Percentiles rank a stretch among this genome's conserved stretches.
Evolutionary conservation across 106 monocot genomes (phyloP).

Genomic region (Acorus calamus): DNA sequence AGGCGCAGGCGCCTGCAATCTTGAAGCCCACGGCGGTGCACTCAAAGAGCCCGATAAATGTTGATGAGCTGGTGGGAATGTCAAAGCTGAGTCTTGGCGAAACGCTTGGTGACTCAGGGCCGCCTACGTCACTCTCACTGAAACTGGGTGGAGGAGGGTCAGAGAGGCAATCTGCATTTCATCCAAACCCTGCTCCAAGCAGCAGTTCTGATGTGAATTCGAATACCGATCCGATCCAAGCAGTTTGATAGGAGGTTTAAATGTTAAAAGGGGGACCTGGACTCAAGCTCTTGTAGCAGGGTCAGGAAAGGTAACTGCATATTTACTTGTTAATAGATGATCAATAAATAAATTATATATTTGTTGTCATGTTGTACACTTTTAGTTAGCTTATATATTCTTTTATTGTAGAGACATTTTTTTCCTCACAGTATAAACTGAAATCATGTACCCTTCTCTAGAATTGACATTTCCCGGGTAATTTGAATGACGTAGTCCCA

Average conservation of each 20-base stretch:
- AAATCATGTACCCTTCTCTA: no score
- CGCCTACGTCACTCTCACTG: slow-evolving; percentile 21
- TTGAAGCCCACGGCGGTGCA: slow-evolving; percentile 69
- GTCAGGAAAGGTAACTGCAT: no score
- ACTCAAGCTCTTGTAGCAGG: no score
- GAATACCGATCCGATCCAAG: slow-evolving; percentile 23
- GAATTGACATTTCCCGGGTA: no score
- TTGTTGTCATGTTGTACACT: no score
- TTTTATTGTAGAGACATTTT: no score
- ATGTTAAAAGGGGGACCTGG: no score
- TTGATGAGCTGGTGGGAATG: slow-evolving; percentile 65
- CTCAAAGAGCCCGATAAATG: slow-evolving; percentile 48
- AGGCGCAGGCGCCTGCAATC: slow-evolving; percentile 44
- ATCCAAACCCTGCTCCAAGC: slow-evolving; percentile 41
- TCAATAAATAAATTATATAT: no score
- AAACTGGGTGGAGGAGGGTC: slow-evolving; percentile 28
- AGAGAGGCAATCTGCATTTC: slow-evolving; percentile 75
- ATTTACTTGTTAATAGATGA: no score
- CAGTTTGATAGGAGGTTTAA: slow-evolving; percentile 5
- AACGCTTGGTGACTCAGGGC: slow-evolving; percentile 7
- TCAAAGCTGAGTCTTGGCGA: slow-evolving; percentile 65
- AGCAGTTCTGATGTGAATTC: slow-evolving; percentile 34
- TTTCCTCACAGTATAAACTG: no score
- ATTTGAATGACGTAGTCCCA: no score
- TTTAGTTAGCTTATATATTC: no score